These are phyloP conservation scores for Nakataea oryzae DNA, from an alignment of 2,329 filamentous ascomycete genomes.

Conservation along the genomic window DNA sequence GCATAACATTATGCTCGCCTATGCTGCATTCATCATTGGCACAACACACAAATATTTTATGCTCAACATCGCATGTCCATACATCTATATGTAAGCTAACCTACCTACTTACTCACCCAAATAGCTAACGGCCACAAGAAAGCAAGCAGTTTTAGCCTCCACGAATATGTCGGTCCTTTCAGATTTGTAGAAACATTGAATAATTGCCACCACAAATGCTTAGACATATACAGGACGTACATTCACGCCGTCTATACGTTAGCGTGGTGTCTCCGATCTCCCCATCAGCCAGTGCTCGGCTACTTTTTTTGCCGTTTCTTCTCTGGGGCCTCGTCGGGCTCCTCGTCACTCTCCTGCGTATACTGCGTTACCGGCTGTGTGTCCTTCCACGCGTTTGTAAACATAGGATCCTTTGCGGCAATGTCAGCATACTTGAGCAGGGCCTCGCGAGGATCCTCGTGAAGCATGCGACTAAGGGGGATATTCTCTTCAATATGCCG, in stretches of 20 bases:
- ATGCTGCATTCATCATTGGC: neutral
- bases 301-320: slow-evolving; percentile 45
- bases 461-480: slow-evolving; percentile 81
- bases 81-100: too few relatives aligned
- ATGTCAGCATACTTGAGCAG: slow-evolving; percentile 91
- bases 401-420: slow-evolving; percentile 85
- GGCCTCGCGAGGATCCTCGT: slow-evolving; percentile 92
- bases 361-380: slow-evolving; percentile 92
- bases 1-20: neutral
- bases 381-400: slow-evolving; percentile 85
- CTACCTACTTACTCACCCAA: too few relatives aligned
- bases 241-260: too few relatives aligned
- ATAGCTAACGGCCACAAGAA: too few relatives aligned
- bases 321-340: slow-evolving; percentile 57
- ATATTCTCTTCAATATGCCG: slow-evolving; percentile 83
- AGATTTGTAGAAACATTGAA: too few relatives aligned
- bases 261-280: neutral
- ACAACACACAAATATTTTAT: neutral
- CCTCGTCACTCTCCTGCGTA: slow-evolving; percentile 79
- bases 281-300: neutral
- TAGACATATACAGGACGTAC: too few relatives aligned
- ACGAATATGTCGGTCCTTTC: too few relatives aligned
- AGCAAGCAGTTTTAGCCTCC: too few relatives aligned
- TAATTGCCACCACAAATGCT: too few relatives aligned
- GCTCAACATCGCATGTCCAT: neutral